Evolutionary conservation across 2,329 filamentous ascomycete genomes (phyloP).

Genomic region (Lasiodiplodia hormozganensis): DNA sequence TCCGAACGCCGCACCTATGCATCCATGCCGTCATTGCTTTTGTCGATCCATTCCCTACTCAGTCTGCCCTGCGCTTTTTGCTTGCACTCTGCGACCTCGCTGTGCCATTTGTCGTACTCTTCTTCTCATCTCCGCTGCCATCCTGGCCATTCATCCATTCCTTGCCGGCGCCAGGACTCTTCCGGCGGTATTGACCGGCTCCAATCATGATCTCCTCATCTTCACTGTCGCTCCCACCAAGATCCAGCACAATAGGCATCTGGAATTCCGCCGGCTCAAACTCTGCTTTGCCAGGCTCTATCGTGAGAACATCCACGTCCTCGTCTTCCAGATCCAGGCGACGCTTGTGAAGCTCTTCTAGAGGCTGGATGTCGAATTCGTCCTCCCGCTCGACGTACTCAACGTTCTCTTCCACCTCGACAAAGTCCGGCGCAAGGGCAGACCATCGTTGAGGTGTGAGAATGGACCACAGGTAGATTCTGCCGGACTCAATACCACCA

Average conservation of each 20-base stretch:
- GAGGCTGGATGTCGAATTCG: constrained; percentile 96
- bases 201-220: constrained; percentile 78
- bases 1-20: constrained; percentile 25
- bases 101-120: constrained; percentile 38
- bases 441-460: constrained; percentile 97
- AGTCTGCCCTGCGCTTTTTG: constrained; percentile 44
- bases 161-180: constrained; percentile 77
- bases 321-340: constrained; percentile 92
- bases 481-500: constrained; percentile 89
- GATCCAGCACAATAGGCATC: constrained; percentile 92
- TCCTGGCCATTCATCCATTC: constrained; percentile 66
- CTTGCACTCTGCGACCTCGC: constrained; percentile 39
- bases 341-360: constrained; percentile 91
- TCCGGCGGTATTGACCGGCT: constrained; percentile 83
- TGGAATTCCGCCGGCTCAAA: constrained; percentile 70
- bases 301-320: constrained; percentile 85
- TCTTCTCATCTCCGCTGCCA: constrained; percentile 46
- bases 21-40: constrained; percentile 10
- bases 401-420: constrained; percentile 96
- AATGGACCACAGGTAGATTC: constrained; percentile 96
- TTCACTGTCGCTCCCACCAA: constrained; percentile 93
- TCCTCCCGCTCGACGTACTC: constrained; percentile 96
- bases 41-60: constrained; percentile 18
- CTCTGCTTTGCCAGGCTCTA: constrained; percentile 67
- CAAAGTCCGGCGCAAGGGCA: constrained; percentile 93